Evolutionary conservation across 73 alveolate genomes (phyloP), one percentile per base, ranked within the genome.

Genomic region (Paramecium biaurelia): DNA sequence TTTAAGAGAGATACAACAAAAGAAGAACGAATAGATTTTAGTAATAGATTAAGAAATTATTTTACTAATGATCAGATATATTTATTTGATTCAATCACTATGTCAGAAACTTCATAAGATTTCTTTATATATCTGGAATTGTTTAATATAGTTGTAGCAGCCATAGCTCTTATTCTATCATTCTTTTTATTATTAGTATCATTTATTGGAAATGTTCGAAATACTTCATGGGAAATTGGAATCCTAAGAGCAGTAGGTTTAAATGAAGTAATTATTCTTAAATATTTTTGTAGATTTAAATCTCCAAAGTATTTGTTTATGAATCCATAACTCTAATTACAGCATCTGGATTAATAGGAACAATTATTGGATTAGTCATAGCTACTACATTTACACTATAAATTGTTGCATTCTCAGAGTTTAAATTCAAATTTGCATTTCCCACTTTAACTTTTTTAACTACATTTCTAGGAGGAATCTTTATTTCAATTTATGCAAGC

Each of bases 161-260:
- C 93, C n/a, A 93, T 98, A 24, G 98, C 99, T 0, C 95, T 98
- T 32, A 93, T 95, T 7, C 89, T 98, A 42, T 92, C 99, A 10
- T 98, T 98, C 95, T 98, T 98, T 95, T 93, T 98, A 74, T 93
- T 98, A 38, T 88, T 97, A 94, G 96, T 95, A 45, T 95, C 99
- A 10, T 97, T 97, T 53, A 93, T 97, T 37, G 90, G 98, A 14
- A 98, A 97, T 92, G 96, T 98, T 43, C 97, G 94, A 76, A 99
- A 98, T 92, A 98, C 96, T 85, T 85, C 95, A 63, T 97, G 98
- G 96, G 99, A 98, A 92, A 96, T 95, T 86, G 99, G 99, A 42
- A 98, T 97, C 6, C 92, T 97, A 86, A 95, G 99, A 93, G 98
- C 99, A 28, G 94, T 98, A 9, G 99, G 99, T 15, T 92, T 98